phyloP scores from a whole-genome alignment of 2,329 filamentous ascomycete species.

The Paramyrothecium roridum region DNA sequence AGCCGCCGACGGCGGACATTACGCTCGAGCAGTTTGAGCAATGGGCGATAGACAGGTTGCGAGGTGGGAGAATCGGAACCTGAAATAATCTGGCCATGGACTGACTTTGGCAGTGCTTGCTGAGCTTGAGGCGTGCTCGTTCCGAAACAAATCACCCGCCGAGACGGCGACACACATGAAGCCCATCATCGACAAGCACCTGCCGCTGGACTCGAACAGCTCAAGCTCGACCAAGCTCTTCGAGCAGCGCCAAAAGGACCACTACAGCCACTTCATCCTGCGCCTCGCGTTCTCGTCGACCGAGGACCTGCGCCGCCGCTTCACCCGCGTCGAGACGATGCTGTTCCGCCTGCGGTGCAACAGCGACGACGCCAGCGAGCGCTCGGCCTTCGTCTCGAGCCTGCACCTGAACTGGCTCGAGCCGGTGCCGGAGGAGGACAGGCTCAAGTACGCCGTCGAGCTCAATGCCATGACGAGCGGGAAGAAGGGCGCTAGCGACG shows the following conservation, averaged over 20 bases:
- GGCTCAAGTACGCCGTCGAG: constrained; percentile 56
- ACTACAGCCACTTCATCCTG: constrained; percentile 97
- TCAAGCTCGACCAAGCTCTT: constrained; percentile 58
- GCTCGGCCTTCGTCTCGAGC: constrained; percentile 70
- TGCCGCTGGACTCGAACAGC: constrained; percentile 75
- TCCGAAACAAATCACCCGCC: constrained; percentile 81
- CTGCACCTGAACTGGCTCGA: constrained; percentile 91
- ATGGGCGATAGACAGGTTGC: constrained; percentile 92
- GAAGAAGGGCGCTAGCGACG: constrained; percentile 50
- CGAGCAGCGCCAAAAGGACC: constrained; percentile 84
- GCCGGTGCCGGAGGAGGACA: constrained; percentile 75
- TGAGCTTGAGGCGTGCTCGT: constrained; percentile 90
- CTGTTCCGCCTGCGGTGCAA: constrained; percentile 82
- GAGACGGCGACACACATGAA: constrained; percentile 85
- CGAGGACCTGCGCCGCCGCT: constrained; percentile 84
- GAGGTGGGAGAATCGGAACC: constrained; percentile 50
- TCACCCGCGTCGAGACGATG: constrained; percentile 82
- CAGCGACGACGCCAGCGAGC: constrained; percentile 71
- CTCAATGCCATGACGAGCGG: constrained; percentile 48
- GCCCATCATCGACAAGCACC: constrained; percentile 80
- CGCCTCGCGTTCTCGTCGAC: constrained; percentile 89
- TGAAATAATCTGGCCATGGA: background rate
- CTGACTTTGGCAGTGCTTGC: constrained; percentile 61
- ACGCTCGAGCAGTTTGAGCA: constrained; percentile 97
- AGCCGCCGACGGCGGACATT: constrained; percentile 88